phyloP scores from a whole-genome alignment of 768 basidiomycete genomes.

The Trametopsis cervina region DNA sequence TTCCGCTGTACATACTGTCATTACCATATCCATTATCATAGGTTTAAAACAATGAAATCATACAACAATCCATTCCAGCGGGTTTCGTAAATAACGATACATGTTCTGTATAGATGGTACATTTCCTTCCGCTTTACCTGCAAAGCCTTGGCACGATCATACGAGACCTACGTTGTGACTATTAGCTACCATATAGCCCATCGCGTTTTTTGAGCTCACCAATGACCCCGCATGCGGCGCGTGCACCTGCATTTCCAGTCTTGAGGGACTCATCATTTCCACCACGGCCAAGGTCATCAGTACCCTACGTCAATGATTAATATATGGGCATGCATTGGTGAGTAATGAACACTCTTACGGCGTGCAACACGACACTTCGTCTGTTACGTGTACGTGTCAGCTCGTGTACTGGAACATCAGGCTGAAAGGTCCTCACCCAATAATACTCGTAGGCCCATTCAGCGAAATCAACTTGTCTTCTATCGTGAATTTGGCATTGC shows the following conservation, averaged over 20 bases:
- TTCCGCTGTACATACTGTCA: too few species aligned
- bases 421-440: constrained; percentile 57
- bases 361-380: constrained; percentile 71
- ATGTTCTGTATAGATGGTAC: too few species aligned
- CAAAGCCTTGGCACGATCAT: too few species aligned
- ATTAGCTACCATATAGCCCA: too few species aligned
- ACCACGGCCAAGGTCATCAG: constrained; percentile 75
- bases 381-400: constrained; percentile 33
- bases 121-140: too few species aligned
- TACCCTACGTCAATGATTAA: constrained; percentile 36
- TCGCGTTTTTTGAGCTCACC: constrained; percentile 31
- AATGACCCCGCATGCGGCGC: constrained; percentile 80
- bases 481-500: constrained; percentile 51
- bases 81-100: too few species aligned
- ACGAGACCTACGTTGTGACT: too few species aligned
- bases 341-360: constrained; percentile 30
- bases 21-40: too few species aligned
- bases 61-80: too few species aligned
- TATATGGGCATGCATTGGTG: not conserved
- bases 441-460: constrained; percentile 57
- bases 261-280: constrained; percentile 60
- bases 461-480: constrained; percentile 57
- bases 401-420: too few species aligned
- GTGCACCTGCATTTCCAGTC: constrained; percentile 72
- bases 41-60: too few species aligned